Evolutionary conservation across 768 basidiomycete genomes (phyloP).

Genomic region (Pisolithus sp.): DNA sequence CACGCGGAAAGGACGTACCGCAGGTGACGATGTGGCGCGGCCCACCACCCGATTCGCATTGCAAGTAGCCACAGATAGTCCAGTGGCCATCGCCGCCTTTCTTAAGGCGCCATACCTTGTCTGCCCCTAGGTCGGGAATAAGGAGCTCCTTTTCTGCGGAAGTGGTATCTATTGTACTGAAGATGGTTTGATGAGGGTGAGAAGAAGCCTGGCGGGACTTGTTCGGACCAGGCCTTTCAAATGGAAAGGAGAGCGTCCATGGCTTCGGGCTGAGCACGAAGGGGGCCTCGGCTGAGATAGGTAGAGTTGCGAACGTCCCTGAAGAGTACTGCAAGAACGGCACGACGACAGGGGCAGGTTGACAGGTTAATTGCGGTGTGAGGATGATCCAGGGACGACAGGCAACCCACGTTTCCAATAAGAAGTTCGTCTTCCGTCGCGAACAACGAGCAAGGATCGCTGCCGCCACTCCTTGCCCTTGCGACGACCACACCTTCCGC

Average conservation of each 20-base stretch:
- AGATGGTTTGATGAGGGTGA: slow-evolving; percentile 71
- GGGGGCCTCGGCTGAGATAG: slow-evolving; percentile 44
- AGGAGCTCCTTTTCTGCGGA: slow-evolving; percentile 47
- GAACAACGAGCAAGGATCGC: slow-evolving; percentile 58
- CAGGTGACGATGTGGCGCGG: slow-evolving; percentile 65
- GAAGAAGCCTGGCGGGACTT: slow-evolving; percentile 58
- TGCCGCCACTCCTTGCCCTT: slow-evolving; percentile 41
- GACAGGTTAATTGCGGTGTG: background rate
- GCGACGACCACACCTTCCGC: slow-evolving; percentile 49
- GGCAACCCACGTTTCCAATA: slow-evolving; percentile 62
- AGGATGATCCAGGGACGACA: background rate
- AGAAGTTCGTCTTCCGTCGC: slow-evolving; percentile 54
- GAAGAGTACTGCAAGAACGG: slow-evolving; percentile 52
- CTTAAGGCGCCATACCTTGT: slow-evolving; percentile 54
- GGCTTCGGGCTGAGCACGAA: slow-evolving; percentile 34
- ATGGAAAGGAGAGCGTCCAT: slow-evolving; percentile 31
- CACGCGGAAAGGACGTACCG: slow-evolving; percentile 34
- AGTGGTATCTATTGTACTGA: slow-evolving; percentile 33
- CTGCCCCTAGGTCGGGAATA: slow-evolving; percentile 71
- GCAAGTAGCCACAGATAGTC: slow-evolving; percentile 42
- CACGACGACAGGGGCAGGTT: background rate
- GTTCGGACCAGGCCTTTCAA: slow-evolving; percentile 58
- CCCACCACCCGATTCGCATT: slow-evolving; percentile 52
- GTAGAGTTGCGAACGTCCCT: slow-evolving; percentile 51
- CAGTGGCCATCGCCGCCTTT: slow-evolving; percentile 41